phyloP scores from a whole-genome alignment of 345 rosid species.

The Dimocarpus longan region DNA sequence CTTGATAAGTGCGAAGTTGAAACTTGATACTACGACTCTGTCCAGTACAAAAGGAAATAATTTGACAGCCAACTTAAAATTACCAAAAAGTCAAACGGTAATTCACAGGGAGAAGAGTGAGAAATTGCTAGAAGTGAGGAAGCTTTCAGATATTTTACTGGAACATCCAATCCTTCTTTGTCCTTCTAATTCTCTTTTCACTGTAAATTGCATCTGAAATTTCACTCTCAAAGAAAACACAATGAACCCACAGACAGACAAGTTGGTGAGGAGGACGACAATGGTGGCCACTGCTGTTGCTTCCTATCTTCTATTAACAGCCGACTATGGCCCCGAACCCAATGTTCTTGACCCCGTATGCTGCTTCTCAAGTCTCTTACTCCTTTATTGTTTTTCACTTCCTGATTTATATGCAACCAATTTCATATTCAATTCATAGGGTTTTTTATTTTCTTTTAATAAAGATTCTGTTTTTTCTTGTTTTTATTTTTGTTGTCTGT shows the following conservation, averaged over 20 bases:
- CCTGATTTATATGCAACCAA: neutral
- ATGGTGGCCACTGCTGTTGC: slow-evolving; percentile 80
- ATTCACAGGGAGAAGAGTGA: neutral
- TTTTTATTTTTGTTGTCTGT: neutral
- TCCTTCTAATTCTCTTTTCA: neutral
- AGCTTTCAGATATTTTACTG: neutral
- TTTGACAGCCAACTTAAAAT: too few relatives aligned
- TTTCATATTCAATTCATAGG: neutral
- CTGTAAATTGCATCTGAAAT: neutral
- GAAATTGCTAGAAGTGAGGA: neutral
- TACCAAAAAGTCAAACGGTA: too few relatives aligned
- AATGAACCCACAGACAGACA: slow-evolving; percentile 69
- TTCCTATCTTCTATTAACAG: slow-evolving; percentile 81
- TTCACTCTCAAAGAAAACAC: neutral
- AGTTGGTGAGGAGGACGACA: slow-evolving; percentile 79
- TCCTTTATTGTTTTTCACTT: neutral
- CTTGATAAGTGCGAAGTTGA: too few relatives aligned
- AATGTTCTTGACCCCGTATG: slow-evolving; percentile 83
- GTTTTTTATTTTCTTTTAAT: neutral
- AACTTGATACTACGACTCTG: too few relatives aligned
- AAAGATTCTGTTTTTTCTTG: neutral
- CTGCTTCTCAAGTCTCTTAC: slow-evolving; percentile 2
- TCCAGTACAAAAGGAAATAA: too few relatives aligned
- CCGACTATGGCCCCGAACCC: slow-evolving; percentile 91
- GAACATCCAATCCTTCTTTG: neutral